Evolutionary conservation across 495 filamentous ascomycete species (phyloP), one percentile per base, ranked within the genome.

Genomic region (Choiromyces venosus): DNA sequence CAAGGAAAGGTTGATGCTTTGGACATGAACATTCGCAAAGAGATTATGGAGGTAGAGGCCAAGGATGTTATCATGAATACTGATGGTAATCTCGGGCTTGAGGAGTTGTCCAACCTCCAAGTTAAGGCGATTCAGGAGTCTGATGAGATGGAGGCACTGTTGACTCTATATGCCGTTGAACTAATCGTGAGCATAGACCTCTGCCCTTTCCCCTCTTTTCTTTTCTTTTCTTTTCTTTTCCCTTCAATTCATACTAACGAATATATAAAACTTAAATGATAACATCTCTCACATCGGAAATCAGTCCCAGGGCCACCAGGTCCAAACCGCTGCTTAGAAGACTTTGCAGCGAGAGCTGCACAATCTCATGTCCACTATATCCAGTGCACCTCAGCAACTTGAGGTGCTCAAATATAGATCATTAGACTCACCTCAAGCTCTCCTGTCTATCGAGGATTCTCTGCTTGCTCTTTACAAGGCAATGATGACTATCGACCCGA

Each of bases 231-330:
- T n/a, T n/a, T n/a, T n/a, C n/a, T n/a, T n/a, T n/a, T n/a, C n/a
- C n/a, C n/a, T n/a, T n/a, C n/a, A n/a, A n/a, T n/a, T 70, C 37
- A 76, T 77, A 72, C 84, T 89, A 81, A 87, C n/a, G n/a, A 44
- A 52, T 44, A 21, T 35, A 29, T 73, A 97, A 92, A 97, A 92
- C 65, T 86, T 99, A 4, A 92, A 93, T 70, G 94, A 97, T 42
- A 95, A 99, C 83, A 93, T 99, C 66, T 89, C 93, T 7, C 97
- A 94, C 79, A 97, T 99, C 69, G 95, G 98, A 84, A 92, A 95
- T 12, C 95, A 98, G 81, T 93, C 92, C 8, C 94, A 98, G 83
- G 95, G 95, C 83, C 83, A 98, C 33, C 95, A 97, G 80, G 93
- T 99, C 29, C 94, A 97, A 82, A 93, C 94, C 33, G 93, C 95